Conservation (phyloP, 116 monocot genomes). For the Papilionanthe hybrid region DNA sequence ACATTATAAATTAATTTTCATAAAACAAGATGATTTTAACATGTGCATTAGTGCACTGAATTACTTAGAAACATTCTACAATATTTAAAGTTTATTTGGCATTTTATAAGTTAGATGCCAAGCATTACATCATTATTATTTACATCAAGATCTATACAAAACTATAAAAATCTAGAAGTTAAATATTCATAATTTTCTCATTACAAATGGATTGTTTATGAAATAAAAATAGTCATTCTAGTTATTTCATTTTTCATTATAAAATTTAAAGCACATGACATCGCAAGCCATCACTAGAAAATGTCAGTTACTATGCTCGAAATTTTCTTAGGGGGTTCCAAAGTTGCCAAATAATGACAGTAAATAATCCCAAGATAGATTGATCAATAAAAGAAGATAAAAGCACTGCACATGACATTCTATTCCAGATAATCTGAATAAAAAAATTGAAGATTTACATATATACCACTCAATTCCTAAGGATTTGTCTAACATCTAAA, state of each 20-base stretch:
- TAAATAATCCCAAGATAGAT: neutral
- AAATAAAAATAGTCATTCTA: neutral
- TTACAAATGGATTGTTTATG: neutral
- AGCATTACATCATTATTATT: neutral
- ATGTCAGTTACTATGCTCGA: neutral
- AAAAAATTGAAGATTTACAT: neutral
- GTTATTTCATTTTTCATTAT: neutral
- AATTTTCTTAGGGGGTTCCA: neutral
- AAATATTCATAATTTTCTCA: neutral
- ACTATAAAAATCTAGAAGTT: neutral
- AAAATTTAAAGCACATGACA: neutral
- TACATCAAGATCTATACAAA: neutral
- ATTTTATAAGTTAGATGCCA: neutral
- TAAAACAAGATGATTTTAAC: too few species aligned
- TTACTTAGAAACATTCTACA: too few species aligned
- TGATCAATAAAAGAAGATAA: neutral
- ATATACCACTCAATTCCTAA: too few species aligned
- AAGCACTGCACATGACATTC: neutral
- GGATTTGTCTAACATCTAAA: too few species aligned
- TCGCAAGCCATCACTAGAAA: neutral
- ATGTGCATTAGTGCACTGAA: too few species aligned
- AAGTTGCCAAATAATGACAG: neutral
- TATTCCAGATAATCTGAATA: neutral
- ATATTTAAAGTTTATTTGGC: too few species aligned
- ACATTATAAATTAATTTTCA: too few species aligned